Evolutionary conservation across 192 early-diverging fungal genomes (phyloP), one percentile per base, ranked within the genome.

Genomic region (Entomortierella lignicola): DNA sequence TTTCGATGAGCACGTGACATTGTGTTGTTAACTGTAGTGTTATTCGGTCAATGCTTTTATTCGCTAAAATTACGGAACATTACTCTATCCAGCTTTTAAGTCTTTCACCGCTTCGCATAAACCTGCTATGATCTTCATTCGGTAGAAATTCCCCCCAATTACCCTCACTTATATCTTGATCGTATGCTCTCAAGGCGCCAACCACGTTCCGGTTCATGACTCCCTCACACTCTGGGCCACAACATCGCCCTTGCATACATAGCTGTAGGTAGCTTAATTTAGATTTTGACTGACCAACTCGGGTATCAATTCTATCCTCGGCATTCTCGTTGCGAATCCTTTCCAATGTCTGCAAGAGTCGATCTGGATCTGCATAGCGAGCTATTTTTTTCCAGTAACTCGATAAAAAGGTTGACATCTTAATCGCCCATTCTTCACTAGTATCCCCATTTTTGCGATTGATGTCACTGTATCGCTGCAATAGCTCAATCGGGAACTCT

Each of bases 401-500:
- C 1, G n/a, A 7, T 32, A 53, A 50, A 31, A 63, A 63, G 25
- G 8, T 23, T 18, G 41, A 13, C 61, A 63, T 4, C 31, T 25
- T 31, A 51, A 32, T 10, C 34, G 10, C 4, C 34, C 34, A 37
- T 37, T 37, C 34, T 10, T 37, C 34, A 7, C 10, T 4, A 7
- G 5, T 10, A 37, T 37, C 34, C 10, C 34, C 34, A 37, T 37
- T 37, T 10, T 4, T 10, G 34, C 10, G 4, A 37, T 37, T 10
- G 2, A 32, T 29, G n/a, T 15, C 25, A 3, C 29, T 47, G 27
- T 51, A 63, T 20, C 47, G 43, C 12, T 48, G 47, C 17, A 48
- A 63, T 6, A 63, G 43, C n/a, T 63, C 61, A 18, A 63, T 25
- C n/a, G 61, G 61, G 29, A 44, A 63, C 30, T 63, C 61, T 11